Conservation (phyloP, 352 stramenopile genomes). For the Globisporangium perplexum region DNA sequence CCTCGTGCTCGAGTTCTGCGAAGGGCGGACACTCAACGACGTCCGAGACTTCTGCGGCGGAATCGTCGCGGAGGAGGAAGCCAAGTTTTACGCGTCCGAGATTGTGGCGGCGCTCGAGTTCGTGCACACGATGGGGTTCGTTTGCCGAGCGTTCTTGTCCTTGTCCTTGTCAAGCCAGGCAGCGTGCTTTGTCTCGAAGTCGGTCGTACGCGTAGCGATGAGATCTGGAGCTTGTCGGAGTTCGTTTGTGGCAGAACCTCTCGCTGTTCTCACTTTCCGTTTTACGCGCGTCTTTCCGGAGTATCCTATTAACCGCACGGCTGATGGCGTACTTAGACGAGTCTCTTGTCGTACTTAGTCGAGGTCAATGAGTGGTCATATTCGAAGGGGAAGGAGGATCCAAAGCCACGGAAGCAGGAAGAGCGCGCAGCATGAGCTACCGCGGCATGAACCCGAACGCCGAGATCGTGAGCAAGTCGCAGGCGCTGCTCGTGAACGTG, state of each 20-base stretch:
- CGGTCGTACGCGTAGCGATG: no score
- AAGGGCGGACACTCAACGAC: constrained; percentile 21
- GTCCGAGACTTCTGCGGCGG: constrained; percentile 16
- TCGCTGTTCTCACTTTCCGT: no score
- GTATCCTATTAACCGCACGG: no score
- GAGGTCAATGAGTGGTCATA: no score
- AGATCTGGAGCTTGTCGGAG: no score
- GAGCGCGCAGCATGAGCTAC: constrained; percentile 45
- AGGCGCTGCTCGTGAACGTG: constrained; percentile 96
- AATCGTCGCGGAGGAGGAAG: constrained; percentile 13
- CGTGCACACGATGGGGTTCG: constrained; percentile 1
- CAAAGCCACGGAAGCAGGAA: neutral
- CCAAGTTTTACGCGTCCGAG: constrained; percentile 94
- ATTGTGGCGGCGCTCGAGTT: constrained; percentile 91
- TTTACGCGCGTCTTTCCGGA: no score
- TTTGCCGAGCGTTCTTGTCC: constrained; percentile 23
- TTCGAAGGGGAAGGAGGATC: constrained; percentile 5
- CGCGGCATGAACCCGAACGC: constrained; percentile 93
- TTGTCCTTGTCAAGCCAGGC: no score
- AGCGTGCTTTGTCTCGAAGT: no score
- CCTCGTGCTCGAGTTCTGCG: constrained; percentile 23
- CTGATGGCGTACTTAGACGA: no score
- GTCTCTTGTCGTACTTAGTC: no score
- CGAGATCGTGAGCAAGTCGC: constrained; percentile 96
- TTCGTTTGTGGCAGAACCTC: no score